Conservation (phyloP, 2,329 filamentous ascomycete species). For the Daldinia eschscholtzii region DNA sequence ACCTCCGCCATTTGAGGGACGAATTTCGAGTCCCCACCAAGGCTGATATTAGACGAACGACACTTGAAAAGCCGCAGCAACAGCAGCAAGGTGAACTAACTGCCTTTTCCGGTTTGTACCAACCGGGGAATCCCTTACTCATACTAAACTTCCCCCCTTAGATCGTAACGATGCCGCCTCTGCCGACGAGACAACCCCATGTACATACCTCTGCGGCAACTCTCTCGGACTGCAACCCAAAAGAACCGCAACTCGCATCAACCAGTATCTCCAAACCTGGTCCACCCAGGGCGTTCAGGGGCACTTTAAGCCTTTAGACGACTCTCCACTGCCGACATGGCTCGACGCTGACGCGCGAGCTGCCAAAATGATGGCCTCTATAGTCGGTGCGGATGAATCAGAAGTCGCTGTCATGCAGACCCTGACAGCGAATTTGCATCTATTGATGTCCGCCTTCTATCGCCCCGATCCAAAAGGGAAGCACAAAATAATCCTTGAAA, state of each 20-base stretch:
- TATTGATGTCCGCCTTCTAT: conserved; percentile 85
- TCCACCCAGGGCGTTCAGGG: conserved; percentile 81
- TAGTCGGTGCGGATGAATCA: conserved; percentile 75
- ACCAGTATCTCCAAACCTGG: conserved; percentile 80
- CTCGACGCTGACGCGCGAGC: conserved; percentile 78
- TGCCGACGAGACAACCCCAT: conserved; percentile 48
- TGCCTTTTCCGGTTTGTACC: conserved; percentile 36
- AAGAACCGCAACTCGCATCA: conserved; percentile 72
- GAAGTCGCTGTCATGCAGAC: conserved; percentile 87
- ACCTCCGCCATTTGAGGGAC: conserved; percentile 47
- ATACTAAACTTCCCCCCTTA: conserved; percentile 45
- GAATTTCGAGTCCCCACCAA: conserved; percentile 51
- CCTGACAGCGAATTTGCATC: conserved; percentile 80
- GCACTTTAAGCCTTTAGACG: conserved; percentile 76
- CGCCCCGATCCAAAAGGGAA: conserved; percentile 68
- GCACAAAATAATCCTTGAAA: conserved; percentile 83
- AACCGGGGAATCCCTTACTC: conserved; percentile 31
- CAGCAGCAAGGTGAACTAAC: conserved; percentile 45
- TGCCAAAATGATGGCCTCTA: conserved; percentile 73
- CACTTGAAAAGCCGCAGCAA: conserved; percentile 25
- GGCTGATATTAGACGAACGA: conserved; percentile 50
- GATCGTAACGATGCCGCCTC: conserved; percentile 46
- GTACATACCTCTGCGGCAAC: conserved; percentile 83
- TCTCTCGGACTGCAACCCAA: conserved; percentile 81
- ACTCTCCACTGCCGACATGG: conserved; percentile 74